phyloP scores from a whole-genome alignment of 2,329 filamentous ascomycete species.

The Trichoderma afroharzianum region DNA sequence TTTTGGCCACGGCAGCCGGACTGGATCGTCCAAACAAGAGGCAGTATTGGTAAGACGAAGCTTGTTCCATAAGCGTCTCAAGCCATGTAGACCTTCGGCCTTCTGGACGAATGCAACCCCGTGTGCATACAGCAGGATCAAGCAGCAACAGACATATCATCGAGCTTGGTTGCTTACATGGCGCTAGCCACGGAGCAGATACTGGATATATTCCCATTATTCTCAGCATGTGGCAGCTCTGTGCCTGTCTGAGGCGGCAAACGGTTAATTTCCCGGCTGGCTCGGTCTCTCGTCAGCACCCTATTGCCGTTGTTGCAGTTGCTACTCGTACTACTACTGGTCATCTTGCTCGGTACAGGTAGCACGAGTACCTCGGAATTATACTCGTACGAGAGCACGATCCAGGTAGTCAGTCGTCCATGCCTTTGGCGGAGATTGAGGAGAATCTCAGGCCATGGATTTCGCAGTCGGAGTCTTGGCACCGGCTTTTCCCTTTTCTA shows the following conservation, averaged over 20 bases:
- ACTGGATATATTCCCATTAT: neutral
- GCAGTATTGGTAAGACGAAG: neutral
- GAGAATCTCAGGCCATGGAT: neutral
- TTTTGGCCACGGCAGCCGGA: neutral
- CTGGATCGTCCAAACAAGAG: neutral
- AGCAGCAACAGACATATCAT: neutral
- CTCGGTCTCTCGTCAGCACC: constrained; percentile 1
- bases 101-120: neutral
- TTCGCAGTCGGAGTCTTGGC: neutral
- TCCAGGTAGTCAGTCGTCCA: neutral
- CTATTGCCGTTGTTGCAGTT: neutral
- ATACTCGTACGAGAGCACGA: neutral
- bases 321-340: neutral
- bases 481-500: neutral
- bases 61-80: neutral
- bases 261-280: neutral
- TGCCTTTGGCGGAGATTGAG: neutral
- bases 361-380: neutral
- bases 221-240: neutral
- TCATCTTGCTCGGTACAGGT: neutral
- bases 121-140: constrained; percentile 2
- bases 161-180: neutral
- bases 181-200: neutral
- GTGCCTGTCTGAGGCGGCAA: neutral
- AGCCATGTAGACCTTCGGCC: neutral